Evolutionary conservation across 495 filamentous ascomycete species (phyloP), one percentile per base, ranked within the genome.

Genomic region (Filosporella fistucella): DNA sequence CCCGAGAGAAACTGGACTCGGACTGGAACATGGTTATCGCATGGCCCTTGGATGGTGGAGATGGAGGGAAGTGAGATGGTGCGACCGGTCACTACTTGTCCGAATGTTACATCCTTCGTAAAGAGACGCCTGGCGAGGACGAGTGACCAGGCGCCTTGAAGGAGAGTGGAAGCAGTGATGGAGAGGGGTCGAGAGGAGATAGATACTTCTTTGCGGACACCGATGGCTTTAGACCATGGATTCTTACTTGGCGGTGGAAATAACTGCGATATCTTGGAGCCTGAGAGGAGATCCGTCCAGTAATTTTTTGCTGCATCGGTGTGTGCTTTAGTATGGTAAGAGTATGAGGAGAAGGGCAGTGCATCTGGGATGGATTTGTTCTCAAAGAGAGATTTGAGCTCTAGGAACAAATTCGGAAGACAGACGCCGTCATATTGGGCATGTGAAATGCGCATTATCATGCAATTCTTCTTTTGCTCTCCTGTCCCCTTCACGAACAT

Each of bases 361-460:
- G 73, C 57, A 14, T 55, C 57, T 1, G 67, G 60, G 5, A 80
- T 57, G 3, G 61, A 50, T 28, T 67, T 61, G n/a, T 73, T 73
- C 36, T 71, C 64, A 56, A 82, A 85, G 0, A 67, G 67, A 16
- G 66, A 64, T 28, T 75, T 66, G 22, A 80, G 68, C 10, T 80
- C 76, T 3, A 66, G 54, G 42, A 86, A 70, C 14, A 88, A 75
- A 25, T 69, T 69, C 0, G 83, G 75, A 4, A 89, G 69, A 55
- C 76, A 87, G 1, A 87, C 72, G 28, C 82, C 85, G 53, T 88
- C 85, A 55, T 84, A 89, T 45, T 88, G 85, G 0, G 85, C 81
- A 59, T 89, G 85, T 0, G 82, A 87, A 4, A 88, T 70, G 4
- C 82, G 72, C 40, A 89, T 68, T 45, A 77, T 62, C 34, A 89